These are phyloP conservation scores for Solanum sitiens DNA, from an alignment of 257 asterid species.

Conservation along the genomic window DNA sequence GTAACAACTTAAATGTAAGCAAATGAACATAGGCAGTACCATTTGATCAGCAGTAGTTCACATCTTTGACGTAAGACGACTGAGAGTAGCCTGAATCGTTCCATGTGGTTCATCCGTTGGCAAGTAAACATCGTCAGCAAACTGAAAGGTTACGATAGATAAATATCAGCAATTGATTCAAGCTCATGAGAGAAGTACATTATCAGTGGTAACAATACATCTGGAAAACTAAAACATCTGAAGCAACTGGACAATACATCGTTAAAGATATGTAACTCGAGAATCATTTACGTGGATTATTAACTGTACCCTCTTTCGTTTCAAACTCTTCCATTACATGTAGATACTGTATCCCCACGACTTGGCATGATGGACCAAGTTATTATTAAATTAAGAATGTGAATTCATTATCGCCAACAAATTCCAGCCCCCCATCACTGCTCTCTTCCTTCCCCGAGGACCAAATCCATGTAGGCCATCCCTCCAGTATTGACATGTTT, in stretches of 20 bases:
- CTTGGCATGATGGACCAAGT: not conserved
- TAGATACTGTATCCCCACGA: not conserved
- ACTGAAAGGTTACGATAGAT: constrained; percentile 26
- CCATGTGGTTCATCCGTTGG: constrained; percentile 98
- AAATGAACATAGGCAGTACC: not conserved
- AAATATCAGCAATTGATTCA: not conserved
- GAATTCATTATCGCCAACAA: not conserved
- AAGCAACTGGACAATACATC: not conserved
- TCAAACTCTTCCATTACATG: not conserved
- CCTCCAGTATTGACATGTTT: not conserved
- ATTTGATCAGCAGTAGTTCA: constrained; percentile 14
- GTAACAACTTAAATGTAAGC: not conserved
- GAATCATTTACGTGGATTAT: not conserved
- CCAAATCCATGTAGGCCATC: not conserved
- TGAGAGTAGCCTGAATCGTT: constrained; percentile 75
- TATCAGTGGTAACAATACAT: not conserved
- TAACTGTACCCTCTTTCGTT: not conserved
- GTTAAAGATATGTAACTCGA: not conserved
- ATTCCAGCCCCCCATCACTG: not conserved
- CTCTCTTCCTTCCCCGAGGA: not conserved
- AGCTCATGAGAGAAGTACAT: not conserved
- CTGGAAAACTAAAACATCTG: not conserved
- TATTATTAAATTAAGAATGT: not conserved
- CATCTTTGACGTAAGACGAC: constrained; percentile 69
- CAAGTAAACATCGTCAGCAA: constrained; percentile 75